A percentile compares a stretch with the other conserved stretches of the same genome.
These are phyloP conservation scores for Trypanosoma caninum DNA, from an alignment of 208 protist species.

Conservation along the genomic window DNA sequence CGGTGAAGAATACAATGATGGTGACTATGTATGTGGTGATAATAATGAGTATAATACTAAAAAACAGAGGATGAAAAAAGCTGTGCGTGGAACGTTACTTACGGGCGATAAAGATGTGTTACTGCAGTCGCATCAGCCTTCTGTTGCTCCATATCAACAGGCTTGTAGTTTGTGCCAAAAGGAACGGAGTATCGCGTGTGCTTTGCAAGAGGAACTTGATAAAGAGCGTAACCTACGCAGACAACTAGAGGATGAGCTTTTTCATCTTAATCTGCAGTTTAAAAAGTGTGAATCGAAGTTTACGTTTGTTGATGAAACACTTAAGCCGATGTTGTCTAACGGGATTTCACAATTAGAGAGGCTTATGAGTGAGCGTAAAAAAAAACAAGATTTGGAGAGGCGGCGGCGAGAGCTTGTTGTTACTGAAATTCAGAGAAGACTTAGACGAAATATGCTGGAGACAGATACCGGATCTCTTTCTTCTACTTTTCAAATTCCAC, in stretches of 20 bases:
- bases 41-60: not conserved
- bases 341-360: slow-evolving; percentile 31
- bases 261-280: slow-evolving; percentile 21
- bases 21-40: not conserved
- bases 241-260: slow-evolving; percentile 21
- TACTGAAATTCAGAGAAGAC: slow-evolving; percentile 13
- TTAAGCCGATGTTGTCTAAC: slow-evolving; percentile 28
- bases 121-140: slow-evolving; percentile 11
- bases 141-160: not conserved
- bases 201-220: slow-evolving; percentile 4
- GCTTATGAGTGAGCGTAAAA: slow-evolving; percentile 11
- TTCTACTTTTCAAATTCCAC: not conserved
- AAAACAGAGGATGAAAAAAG: not conserved
- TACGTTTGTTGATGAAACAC: slow-evolving; percentile 30
- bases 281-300: slow-evolving; percentile 36
- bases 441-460: not conserved
- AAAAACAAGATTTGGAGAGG: not conserved
- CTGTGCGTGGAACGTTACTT: not conserved
- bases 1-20: not conserved
- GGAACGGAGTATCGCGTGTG: not conserved
- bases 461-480: not conserved
- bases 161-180: not conserved
- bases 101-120: not conserved
- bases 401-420: not conserved
- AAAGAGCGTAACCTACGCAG: slow-evolving; percentile 15